These are phyloP conservation scores for Ormosia semicastrata DNA, from an alignment of 306 rosid genomes.

Conservation along the genomic window DNA sequence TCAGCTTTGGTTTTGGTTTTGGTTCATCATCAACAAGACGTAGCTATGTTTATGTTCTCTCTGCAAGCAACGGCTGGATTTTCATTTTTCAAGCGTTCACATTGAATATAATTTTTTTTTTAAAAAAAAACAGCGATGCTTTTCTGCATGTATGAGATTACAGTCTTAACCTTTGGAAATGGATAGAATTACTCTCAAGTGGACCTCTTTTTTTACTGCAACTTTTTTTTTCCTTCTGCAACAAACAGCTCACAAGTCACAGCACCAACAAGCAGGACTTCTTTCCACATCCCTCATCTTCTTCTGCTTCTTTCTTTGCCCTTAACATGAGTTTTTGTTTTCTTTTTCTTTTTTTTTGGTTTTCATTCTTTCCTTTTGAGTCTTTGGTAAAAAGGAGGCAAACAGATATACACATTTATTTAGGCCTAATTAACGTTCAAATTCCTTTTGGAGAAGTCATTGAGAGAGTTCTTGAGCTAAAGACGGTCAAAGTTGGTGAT, in stretches of 20 bases:
- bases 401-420: neutral
- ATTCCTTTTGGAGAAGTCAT: neutral
- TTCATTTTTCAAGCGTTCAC: constrained; percentile 36
- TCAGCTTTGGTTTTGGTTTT: constrained; percentile 12
- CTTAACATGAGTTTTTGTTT: neutral
- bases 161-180: constrained; percentile 33
- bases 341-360: neutral
- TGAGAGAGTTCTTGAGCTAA: neutral
- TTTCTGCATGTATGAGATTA: constrained; percentile 10
- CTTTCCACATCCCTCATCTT: neutral
- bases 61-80: constrained; percentile 49
- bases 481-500: neutral
- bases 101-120: neutral
- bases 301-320: neutral
- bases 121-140: constrained; percentile 18
- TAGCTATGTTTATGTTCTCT: neutral
- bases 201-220: constrained; percentile 25
- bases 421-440: neutral
- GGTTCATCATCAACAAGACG: constrained; percentile 25
- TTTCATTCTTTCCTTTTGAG: neutral
- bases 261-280: neutral
- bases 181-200: neutral
- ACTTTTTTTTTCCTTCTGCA: neutral
- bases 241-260: neutral
- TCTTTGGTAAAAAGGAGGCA: neutral